Evolutionary conservation across 805 yeast genomes (phyloP), one percentile per base, ranked within the genome.

Genomic region (Scheffersomyces ergatensis): DNA sequence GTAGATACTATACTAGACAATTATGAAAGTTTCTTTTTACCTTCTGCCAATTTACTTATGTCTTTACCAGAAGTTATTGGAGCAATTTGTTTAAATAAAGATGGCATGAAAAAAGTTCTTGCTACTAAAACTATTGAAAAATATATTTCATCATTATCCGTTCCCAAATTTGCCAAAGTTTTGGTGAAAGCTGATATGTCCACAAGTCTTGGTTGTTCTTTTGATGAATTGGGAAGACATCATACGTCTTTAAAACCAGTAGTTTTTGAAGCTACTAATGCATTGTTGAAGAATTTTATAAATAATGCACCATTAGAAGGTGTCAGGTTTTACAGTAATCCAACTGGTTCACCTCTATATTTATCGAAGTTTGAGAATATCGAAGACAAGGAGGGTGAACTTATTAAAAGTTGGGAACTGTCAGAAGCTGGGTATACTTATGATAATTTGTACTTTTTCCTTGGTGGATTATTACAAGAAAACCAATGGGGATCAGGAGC

Each of bases 161-260:
- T 74, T 34, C 58, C 70, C 1, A 67, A 70, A 4, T 65, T 69
- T 45, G 80, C 88, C 3, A 76, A 75, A 46, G 78, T 74, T 16
- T 55, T 86, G 40, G 70, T 79, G 3, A 50, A 49, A 14, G 45
- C 58, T 1, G 86, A 80, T 38, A 70, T 71, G 50, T 70, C 80
- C 1, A 67, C 74, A 12, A 70, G 72, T 23, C 56, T 87, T 14
- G 96, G 95, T 1, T 67, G 76, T 20, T 72, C 83, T 0, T 72
- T 89, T 50, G 96, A 89, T 55, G 95, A 87, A 49, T 62, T 89
- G 36, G 81, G 86, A 2, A 76, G 96, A 53, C 97, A 90, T 55
- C 88, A 86, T 53, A 87, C 95, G 1, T 79, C 75, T 2, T 67
- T 89, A 44, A 80, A 85, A 37, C 82, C 85, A 0, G 53, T 62